phyloP scores from a whole-genome alignment of 805 yeast species.

The Saccharomycopsis sp. region DNA sequence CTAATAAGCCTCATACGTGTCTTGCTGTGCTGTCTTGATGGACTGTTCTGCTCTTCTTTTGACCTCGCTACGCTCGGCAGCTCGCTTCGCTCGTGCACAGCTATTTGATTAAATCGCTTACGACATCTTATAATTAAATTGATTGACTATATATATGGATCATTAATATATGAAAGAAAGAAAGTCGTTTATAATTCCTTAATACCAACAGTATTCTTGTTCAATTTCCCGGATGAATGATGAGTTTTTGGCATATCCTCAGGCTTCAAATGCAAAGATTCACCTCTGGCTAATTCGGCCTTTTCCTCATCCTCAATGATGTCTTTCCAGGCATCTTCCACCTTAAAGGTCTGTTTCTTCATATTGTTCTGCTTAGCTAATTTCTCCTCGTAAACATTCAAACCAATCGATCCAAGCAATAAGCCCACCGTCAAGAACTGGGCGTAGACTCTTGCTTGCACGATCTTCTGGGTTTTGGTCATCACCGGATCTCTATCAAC shows the following conservation, averaged over 20 bases:
- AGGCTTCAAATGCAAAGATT: background rate
- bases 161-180: background rate
- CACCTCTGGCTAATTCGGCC: constrained; percentile 15
- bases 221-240: background rate
- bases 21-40: too few species aligned
- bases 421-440: constrained; percentile 73
- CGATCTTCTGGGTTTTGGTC: constrained; percentile 73
- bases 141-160: background rate
- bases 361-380: constrained; percentile 30
- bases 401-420: constrained; percentile 60
- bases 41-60: too few species aligned
- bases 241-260: constrained; percentile 1
- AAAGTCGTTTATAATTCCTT: background rate
- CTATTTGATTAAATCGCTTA: too few species aligned
- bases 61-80: background rate
- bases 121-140: too few species aligned
- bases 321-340: constrained; percentile 41
- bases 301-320: constrained; percentile 39
- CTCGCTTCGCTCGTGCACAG: too few species aligned
- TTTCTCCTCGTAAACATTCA: constrained; percentile 59
- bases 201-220: background rate
- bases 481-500: constrained; percentile 70
- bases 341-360: constrained; percentile 29
- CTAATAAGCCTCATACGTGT: background rate
- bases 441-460: constrained; percentile 88